Conservation (phyloP, 1,284 basidiomycete genomes). For the Mycena sp. region DNA sequence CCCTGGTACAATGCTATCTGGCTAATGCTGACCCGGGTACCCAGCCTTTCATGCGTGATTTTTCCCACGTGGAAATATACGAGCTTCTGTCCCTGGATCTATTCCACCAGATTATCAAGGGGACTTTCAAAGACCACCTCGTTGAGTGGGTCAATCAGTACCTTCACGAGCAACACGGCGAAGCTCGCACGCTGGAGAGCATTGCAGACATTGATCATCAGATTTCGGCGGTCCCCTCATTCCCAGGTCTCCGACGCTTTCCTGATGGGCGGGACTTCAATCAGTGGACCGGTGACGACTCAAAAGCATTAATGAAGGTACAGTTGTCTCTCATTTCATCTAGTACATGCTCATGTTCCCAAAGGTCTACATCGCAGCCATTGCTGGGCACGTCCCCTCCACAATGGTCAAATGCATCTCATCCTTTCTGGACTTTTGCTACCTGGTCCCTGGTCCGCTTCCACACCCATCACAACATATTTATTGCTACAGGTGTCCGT, state of each 20-base stretch:
- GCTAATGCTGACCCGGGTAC: too few relatives aligned
- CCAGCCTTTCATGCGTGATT: slow-evolving; percentile 33
- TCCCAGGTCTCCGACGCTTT: slow-evolving; percentile 26
- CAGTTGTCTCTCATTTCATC: neutral
- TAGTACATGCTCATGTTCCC: neutral
- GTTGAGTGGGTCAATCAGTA: slow-evolving; percentile 40
- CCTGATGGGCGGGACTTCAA: slow-evolving; percentile 29
- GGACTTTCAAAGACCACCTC: too few relatives aligned
- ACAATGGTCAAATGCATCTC: slow-evolving; percentile 34
- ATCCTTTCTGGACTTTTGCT: slow-evolving; percentile 46
- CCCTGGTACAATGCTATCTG: too few relatives aligned
- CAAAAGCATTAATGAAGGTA: slow-evolving; percentile 2
- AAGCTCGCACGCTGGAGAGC: slow-evolving; percentile 19
- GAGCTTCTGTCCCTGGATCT: slow-evolving; percentile 37
- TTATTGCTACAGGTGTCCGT: slow-evolving; percentile 40
- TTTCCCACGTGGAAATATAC: slow-evolving; percentile 35
- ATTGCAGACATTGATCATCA: slow-evolving; percentile 40
- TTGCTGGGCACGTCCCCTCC: too few relatives aligned
- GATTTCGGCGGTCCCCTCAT: slow-evolving; percentile 24
- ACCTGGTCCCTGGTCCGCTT: slow-evolving; percentile 39
- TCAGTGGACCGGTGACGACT: neutral
- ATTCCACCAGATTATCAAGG: slow-evolving; percentile 46
- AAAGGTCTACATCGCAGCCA: slow-evolving; percentile 41
- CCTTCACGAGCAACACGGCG: slow-evolving; percentile 25
- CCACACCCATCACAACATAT: too few relatives aligned